Conservation (phyloP, 2,329 filamentous ascomycete genomes). For the Daldinia sp. region DNA sequence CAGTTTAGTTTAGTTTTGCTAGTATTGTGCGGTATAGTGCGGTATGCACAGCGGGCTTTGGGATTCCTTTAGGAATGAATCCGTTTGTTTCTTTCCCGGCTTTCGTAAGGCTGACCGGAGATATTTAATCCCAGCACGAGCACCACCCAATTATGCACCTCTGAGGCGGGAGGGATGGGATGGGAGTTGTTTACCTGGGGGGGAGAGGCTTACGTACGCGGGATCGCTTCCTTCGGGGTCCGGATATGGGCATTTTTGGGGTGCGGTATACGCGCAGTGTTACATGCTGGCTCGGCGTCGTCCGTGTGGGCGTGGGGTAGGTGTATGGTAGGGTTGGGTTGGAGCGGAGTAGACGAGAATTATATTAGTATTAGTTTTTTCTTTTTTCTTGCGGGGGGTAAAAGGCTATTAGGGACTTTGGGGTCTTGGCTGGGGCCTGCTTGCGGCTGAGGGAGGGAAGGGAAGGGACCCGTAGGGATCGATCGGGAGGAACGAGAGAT, state of each 20-base stretch:
- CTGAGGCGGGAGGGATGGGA: not conserved
- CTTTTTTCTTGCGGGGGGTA: not conserved
- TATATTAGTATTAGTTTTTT: not conserved
- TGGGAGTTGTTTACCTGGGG: not conserved
- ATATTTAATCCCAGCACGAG: not conserved
- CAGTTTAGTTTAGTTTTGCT: too few species aligned
- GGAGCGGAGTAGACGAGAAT: not conserved
- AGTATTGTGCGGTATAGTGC: too few species aligned
- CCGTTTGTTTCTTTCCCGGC: not conserved
- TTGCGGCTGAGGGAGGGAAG: not conserved
- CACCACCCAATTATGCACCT: not conserved
- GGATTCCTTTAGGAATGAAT: constrained; percentile 1
- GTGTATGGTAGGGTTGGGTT: not conserved
- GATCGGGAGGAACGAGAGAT: not conserved
- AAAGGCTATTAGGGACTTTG: not conserved
- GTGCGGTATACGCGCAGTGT: not conserved
- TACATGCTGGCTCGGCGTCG: constrained; percentile 2
- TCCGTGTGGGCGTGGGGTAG: not conserved
- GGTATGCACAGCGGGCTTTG: not conserved
- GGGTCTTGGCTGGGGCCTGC: not conserved
- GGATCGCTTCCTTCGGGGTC: constrained; percentile 3
- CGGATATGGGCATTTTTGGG: not conserved
- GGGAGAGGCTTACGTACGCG: not conserved
- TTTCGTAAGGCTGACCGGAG: constrained; percentile 5
- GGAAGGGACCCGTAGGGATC: not conserved